A percentile compares a stretch with the other conserved stretches of the same genome.
These are phyloP conservation scores for Penicillium sp. DNA, from an alignment of 2,329 filamentous ascomycete genomes.

Conservation along the genomic window DNA sequence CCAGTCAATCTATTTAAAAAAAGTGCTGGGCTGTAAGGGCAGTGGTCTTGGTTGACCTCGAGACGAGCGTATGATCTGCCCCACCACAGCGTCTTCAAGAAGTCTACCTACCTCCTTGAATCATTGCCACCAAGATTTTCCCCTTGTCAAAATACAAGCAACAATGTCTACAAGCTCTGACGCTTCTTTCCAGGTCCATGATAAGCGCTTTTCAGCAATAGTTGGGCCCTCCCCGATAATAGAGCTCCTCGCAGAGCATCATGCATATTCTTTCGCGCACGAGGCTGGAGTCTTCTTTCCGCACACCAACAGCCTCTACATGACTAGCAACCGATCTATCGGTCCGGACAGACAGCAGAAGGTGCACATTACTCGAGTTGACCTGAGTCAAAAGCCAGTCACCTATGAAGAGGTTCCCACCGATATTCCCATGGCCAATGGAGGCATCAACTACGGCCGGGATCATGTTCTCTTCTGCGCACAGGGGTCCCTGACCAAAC, in stretches of 20 bases:
- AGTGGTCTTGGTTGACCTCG: slow-evolving; percentile 1
- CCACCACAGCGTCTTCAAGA: background rate
- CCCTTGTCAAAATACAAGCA: too few species aligned
- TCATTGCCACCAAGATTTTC: too few species aligned
- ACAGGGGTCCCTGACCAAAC: slow-evolving; percentile 36
- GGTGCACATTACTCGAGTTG: slow-evolving; percentile 29
- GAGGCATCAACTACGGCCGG: slow-evolving; percentile 52
- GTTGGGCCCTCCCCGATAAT: slow-evolving; percentile 42
- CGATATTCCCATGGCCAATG: slow-evolving; percentile 52
- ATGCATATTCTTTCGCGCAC: slow-evolving; percentile 53
- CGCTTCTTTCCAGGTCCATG: slow-evolving; percentile 15
- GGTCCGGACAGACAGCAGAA: slow-evolving; percentile 19
- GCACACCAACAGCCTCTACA: slow-evolving; percentile 37
- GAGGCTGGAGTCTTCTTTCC: slow-evolving; percentile 50
- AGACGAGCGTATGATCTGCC: slow-evolving; percentile 1
- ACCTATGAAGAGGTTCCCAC: slow-evolving; percentile 30
- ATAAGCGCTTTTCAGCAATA: slow-evolving; percentile 32
- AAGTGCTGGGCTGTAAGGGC: background rate
- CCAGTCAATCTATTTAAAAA: background rate
- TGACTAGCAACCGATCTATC: slow-evolving; percentile 35
- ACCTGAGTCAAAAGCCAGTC: background rate
- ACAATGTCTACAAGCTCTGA: slow-evolving; percentile 3
- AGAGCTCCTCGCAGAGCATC: slow-evolving; percentile 33
- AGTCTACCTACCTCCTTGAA: too few species aligned
- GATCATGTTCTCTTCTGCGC: slow-evolving; percentile 48